Evolutionary conservation across 169 alveolate species (phyloP).

Genomic region (Plasmodium blacklocki): DNA sequence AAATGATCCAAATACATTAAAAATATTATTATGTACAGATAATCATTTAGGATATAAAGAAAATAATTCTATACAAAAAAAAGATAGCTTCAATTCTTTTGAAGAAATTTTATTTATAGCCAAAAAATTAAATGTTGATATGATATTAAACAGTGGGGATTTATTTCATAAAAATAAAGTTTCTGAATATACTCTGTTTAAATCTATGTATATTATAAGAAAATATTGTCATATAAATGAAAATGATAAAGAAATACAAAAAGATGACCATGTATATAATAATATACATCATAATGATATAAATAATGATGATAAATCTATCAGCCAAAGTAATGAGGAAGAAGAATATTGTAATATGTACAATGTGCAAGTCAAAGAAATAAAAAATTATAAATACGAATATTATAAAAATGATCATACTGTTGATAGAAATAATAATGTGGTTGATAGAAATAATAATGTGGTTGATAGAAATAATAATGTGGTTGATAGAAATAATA

Average conservation of each 20-base stretch:
- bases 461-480: too few species aligned
- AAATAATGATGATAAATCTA: background rate
- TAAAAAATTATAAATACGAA: constrained; percentile 18
- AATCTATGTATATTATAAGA: constrained; percentile 47
- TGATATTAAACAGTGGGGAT: constrained; percentile 96
- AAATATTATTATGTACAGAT: constrained; percentile 94
- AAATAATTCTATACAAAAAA: constrained; percentile 88
- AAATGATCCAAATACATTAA: constrained; percentile 82
- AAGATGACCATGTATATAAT: background rate
- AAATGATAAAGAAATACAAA: background rate
- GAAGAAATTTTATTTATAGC: constrained; percentile 95
- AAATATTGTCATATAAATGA: constrained; percentile 36
- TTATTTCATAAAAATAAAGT: constrained; percentile 96
- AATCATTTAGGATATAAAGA: constrained; percentile 96
- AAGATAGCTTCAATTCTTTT: constrained; percentile 94
- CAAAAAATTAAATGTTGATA: constrained; percentile 90
- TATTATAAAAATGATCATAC: constrained; percentile 13
- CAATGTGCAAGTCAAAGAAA: constrained; percentile 12
- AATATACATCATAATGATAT: too few species aligned
- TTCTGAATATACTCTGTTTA: constrained; percentile 77
- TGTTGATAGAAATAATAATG: background rate
- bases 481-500: background rate
- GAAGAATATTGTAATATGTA: background rate
- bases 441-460: too few species aligned
- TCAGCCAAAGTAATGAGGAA: background rate